Percentiles rank a stretch among this genome's conserved stretches.
phyloP scores from a whole-genome alignment of 805 yeast species.

The Teunomyces aglyptinius region DNA sequence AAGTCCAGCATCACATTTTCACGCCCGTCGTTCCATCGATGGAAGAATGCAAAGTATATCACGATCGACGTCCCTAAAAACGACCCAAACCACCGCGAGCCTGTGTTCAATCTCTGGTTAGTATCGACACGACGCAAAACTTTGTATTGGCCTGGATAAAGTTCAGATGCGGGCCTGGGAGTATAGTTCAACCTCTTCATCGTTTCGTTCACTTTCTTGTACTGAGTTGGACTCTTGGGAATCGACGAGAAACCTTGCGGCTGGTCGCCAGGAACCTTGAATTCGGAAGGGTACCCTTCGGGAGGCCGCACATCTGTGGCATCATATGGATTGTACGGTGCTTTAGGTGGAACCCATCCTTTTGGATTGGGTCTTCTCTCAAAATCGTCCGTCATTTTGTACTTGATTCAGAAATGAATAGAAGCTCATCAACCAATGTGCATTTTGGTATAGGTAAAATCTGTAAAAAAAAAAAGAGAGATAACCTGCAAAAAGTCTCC shows the following conservation, averaged over 20 bases:
- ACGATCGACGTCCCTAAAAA: slow-evolving; percentile 48
- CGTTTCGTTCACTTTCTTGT: slow-evolving; percentile 65
- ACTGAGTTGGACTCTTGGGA: slow-evolving; percentile 69
- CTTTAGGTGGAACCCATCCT: slow-evolving; percentile 79
- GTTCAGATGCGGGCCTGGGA: slow-evolving; percentile 70
- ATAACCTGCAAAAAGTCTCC: neutral
- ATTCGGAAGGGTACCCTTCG: slow-evolving; percentile 84
- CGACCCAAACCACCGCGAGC: slow-evolving; percentile 58
- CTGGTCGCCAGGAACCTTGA: slow-evolving; percentile 59
- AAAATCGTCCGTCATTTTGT: slow-evolving; percentile 20
- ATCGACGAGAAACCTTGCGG: slow-evolving; percentile 53
- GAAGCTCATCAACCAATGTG: neutral
- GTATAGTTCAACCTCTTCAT: slow-evolving; percentile 72
- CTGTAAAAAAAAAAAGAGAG: neutral
- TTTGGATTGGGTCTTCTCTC: slow-evolving; percentile 72
- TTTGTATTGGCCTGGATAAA: slow-evolving; percentile 78
- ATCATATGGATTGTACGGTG: slow-evolving; percentile 85
- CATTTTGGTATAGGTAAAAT: neutral
- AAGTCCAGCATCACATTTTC: slow-evolving; percentile 72
- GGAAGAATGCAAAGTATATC: slow-evolving; percentile 65
- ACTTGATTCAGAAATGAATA: neutral
- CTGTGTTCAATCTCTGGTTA: slow-evolving; percentile 52
- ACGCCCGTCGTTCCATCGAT: slow-evolving; percentile 82
- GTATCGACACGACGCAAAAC: slow-evolving; percentile 60
- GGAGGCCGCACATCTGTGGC: slow-evolving; percentile 75